Conservation (phyloP, 371 early-diverging fungal genomes). For the Lichtheimia corymbifera region DNA sequence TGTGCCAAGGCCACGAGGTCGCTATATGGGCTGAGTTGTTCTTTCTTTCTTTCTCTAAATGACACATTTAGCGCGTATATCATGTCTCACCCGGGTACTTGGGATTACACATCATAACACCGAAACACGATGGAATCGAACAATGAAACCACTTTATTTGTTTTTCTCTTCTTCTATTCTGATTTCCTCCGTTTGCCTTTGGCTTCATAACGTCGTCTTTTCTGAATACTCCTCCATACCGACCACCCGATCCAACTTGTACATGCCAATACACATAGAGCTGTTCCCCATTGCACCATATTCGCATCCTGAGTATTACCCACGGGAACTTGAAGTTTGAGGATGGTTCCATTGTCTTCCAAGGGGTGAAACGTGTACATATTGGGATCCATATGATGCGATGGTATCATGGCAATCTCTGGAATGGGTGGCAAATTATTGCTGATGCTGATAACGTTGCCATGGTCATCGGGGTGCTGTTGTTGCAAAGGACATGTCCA, state of each 20-base stretch:
- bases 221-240: slow-evolving; percentile 23
- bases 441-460: not conserved
- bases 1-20: too few species aligned
- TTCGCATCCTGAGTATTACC: slow-evolving; percentile 30
- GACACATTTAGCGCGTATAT: too few species aligned
- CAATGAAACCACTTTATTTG: too few species aligned
- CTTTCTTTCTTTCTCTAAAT: too few species aligned
- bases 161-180: slow-evolving; percentile 26
- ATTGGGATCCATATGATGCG: slow-evolving; percentile 5
- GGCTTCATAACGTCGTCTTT: slow-evolving; percentile 37
- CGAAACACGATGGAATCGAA: too few species aligned
- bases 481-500: slow-evolving; percentile 34
- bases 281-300: slow-evolving; percentile 34
- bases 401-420: slow-evolving; percentile 4
- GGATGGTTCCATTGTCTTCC: not conserved
- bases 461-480: not conserved
- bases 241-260: slow-evolving; percentile 35
- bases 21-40: too few species aligned
- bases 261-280: slow-evolving; percentile 25
- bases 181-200: slow-evolving; percentile 54
- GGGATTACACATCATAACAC: too few species aligned
- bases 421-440: slow-evolving; percentile 11
- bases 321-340: slow-evolving; percentile 34
- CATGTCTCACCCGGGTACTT: too few species aligned
- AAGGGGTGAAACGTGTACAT: slow-evolving; percentile 2